phyloP scores from a whole-genome alignment of 768 basidiomycete species.

The Antrodiella citrinella region DNA sequence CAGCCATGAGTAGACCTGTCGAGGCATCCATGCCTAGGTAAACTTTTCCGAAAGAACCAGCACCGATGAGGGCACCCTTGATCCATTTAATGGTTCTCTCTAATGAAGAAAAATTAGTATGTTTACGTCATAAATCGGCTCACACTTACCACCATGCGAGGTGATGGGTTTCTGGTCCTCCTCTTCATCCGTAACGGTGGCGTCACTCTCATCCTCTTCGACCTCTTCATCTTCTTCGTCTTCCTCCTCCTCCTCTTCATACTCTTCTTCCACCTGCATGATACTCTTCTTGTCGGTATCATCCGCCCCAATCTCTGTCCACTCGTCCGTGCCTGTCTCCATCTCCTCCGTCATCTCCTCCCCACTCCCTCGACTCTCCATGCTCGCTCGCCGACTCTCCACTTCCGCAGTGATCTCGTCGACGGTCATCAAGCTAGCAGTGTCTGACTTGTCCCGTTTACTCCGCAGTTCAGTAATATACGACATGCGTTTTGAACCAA shows the following conservation, averaged over 20 bases:
- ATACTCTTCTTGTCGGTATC: constrained; percentile 26
- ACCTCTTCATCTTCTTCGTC: constrained; percentile 39
- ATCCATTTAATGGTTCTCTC: constrained; percentile 84
- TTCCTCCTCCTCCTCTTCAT: constrained; percentile 38
- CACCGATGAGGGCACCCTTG: constrained; percentile 91
- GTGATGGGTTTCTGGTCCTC: constrained; percentile 40
- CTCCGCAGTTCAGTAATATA: constrained; percentile 76
- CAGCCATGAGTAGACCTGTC: constrained; percentile 88
- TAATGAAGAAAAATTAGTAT: constrained; percentile 23
- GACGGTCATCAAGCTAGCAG: constrained; percentile 87
- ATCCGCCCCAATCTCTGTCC: constrained; percentile 65
- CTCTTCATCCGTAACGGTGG: constrained; percentile 35
- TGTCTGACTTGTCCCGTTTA: constrained; percentile 80
- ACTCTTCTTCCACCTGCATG: constrained; percentile 31
- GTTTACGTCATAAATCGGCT: too few species aligned
- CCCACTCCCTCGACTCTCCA: constrained; percentile 19
- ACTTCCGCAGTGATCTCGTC: constrained; percentile 98
- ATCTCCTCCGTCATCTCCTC: constrained; percentile 16
- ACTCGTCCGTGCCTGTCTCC: constrained; percentile 43
- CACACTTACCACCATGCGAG: constrained; percentile 42
- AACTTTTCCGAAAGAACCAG: constrained; percentile 91
- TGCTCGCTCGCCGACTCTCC: constrained; percentile 58
- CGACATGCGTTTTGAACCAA: constrained; percentile 59
- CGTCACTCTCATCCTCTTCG: constrained; percentile 32
- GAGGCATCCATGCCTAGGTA: constrained; percentile 94